Base-by-base conservation (phyloP, 169 alveolate genomes). In the Plasmodium gonderi region DNA sequence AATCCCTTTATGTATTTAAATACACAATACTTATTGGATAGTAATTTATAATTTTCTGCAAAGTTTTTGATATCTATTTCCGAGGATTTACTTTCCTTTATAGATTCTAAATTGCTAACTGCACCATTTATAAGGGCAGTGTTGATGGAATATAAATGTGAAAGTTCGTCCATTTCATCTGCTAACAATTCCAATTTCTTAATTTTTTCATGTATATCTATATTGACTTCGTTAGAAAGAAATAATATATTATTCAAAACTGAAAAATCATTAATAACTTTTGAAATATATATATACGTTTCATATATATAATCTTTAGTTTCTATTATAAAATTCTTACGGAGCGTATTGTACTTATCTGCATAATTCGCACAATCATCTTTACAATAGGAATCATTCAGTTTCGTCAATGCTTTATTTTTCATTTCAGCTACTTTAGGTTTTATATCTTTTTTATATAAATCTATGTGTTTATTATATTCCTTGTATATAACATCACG, bases 381-480 rank as follows among this genome's bases (percentile, higher is more conserved):
- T 45, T 36, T 74, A 74, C 80, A 74, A 45, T 14, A 40, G 42
- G 80, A 74, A 33, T 74, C 65, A 8, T 74, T 29, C 80, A 74
- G 26, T 17, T 6, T 7, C n/a, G 80, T 12, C 4, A 33, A 44
- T 17, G 64, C 80, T 0, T 74, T 9, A 38, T 74, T 74, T 74
- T 36, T 74, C n/a, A 74, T 36, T n/a, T 36, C 80, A 74, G 14
- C 26, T 36, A 74, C 9, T 74, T 36, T n/a, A 45, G 80, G 80
- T 9, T 74, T 74, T 14, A 74, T 12, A 3, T 1, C 2, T 74
- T 2, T n/a, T 23, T n/a, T 33, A 74, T 74, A 74, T 23, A 9
- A 6, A 17, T 74, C 7, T 74, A 74, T 11, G 11, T 74, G 12
- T 6, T 0, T 33, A 11, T 38, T n/a, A 74, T 74, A 74, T 40